phyloP scores from a whole-genome alignment of 257 asterid species.

The Solanum clarkiae region DNA sequence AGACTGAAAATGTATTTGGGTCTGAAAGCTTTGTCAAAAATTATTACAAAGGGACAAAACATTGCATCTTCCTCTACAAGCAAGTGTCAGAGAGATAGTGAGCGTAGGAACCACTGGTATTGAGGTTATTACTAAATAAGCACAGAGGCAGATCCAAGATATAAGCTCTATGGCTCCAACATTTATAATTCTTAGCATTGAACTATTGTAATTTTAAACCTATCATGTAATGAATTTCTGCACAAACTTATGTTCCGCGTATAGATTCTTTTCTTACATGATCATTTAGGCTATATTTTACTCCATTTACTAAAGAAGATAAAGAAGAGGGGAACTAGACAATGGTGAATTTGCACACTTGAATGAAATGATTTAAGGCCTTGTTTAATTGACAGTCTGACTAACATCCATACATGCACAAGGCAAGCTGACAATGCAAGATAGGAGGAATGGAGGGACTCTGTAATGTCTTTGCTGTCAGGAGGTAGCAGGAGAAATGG shows the following conservation, averaged over 20 bases:
- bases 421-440: background rate
- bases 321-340: background rate
- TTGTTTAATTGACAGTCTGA: background rate
- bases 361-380: background rate
- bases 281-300: background rate
- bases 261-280: background rate
- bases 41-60: background rate
- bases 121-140: background rate
- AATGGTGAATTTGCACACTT: background rate
- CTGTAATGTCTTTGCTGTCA: background rate
- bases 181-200: background rate
- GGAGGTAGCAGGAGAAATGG: slow-evolving; percentile 4
- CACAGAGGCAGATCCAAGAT: background rate
- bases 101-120: background rate
- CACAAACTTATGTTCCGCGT: background rate
- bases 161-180: background rate
- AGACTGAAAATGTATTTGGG: background rate
- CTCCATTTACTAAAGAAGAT: background rate
- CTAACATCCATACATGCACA: background rate
- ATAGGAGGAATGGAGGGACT: background rate
- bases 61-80: background rate
- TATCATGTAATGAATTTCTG: background rate
- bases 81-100: background rate
- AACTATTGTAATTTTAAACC: background rate
- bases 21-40: background rate